These are phyloP conservation scores for Suillus paluster DNA, from an alignment of 768 basidiomycete genomes.

Conservation along the genomic window DNA sequence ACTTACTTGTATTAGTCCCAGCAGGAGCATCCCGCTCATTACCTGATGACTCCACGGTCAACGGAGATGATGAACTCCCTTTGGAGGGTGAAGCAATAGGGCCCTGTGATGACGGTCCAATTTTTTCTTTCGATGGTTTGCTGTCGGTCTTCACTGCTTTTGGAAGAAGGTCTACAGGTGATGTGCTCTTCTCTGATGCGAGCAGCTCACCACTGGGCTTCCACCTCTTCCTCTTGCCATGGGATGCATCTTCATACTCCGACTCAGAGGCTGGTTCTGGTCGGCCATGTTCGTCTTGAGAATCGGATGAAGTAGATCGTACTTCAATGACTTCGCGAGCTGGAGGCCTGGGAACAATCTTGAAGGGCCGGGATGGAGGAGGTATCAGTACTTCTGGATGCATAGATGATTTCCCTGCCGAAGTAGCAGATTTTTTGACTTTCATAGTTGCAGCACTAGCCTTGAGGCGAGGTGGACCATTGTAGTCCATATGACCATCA, in stretches of 20 bases:
- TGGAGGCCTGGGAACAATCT: neutral
- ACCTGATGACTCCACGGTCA: neutral
- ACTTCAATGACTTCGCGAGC: neutral
- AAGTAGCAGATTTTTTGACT: no score
- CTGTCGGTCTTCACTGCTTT: neutral
- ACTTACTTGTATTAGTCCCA: no score
- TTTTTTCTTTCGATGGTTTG: neutral
- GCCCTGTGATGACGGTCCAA: neutral
- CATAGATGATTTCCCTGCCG: no score
- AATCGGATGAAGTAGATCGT: neutral
- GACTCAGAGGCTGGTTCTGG: neutral
- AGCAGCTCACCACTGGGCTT: neutral
- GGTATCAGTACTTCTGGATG: no score
- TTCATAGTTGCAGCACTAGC: no score
- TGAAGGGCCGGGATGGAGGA: neutral
- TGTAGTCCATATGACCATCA: no score
- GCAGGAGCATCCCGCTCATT: neutral
- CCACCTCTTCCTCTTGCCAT: neutral
- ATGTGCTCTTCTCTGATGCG: neutral
- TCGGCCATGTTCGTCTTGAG: neutral
- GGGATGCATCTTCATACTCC: neutral
- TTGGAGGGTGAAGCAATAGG: neutral
- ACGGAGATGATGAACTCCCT: neutral
- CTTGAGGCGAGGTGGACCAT: no score
- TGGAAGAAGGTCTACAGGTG: neutral